Percentiles rank a stretch among this genome's conserved stretches.
phyloP scores from a whole-genome alignment of 345 rosid genomes.

The Diplotaxis tenuifolia region DNA sequence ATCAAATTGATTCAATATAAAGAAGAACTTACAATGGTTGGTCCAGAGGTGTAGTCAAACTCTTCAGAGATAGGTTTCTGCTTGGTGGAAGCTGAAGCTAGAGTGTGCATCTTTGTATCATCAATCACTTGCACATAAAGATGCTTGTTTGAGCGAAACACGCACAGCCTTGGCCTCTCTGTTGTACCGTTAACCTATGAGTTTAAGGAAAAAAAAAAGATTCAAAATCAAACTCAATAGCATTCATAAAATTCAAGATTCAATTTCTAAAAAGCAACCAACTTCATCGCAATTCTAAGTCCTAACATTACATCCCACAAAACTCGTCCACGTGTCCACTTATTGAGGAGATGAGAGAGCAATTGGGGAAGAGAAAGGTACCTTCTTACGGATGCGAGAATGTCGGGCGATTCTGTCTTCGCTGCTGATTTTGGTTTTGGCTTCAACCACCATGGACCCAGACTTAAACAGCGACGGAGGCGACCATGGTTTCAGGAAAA shows the following conservation, averaged over 20 bases:
- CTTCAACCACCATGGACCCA: slow-evolving; percentile 44
- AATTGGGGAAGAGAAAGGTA: slow-evolving; percentile 11
- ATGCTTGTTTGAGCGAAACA: slow-evolving; percentile 91
- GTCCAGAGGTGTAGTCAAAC: slow-evolving; percentile 61
- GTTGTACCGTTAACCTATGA: slow-evolving; percentile 71
- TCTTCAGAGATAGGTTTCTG: slow-evolving; percentile 70
- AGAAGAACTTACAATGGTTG: slow-evolving; percentile 64
- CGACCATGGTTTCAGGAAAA: slow-evolving; percentile 33
- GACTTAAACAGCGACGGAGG: slow-evolving; percentile 25
- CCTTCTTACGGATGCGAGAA: slow-evolving; percentile 91
- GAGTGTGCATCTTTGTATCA: slow-evolving; percentile 96
- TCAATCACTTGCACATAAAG: slow-evolving; percentile 91
- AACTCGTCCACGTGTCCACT: not conserved
- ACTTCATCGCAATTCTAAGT: not conserved
- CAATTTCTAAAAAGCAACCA: not conserved
- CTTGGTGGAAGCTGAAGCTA: slow-evolving; percentile 84
- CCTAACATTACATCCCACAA: not conserved
- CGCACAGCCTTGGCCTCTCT: slow-evolving; percentile 83
- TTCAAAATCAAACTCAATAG: not conserved
- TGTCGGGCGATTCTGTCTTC: slow-evolving; percentile 88
- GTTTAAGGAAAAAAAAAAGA: not conserved
- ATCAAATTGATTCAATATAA: not conserved
- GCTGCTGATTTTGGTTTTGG: slow-evolving; percentile 61
- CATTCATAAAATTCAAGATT: not conserved
- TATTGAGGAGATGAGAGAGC: not conserved